Conservation (phyloP, 2,329 filamentous ascomycete species). For the Blastomyces silverae region DNA sequence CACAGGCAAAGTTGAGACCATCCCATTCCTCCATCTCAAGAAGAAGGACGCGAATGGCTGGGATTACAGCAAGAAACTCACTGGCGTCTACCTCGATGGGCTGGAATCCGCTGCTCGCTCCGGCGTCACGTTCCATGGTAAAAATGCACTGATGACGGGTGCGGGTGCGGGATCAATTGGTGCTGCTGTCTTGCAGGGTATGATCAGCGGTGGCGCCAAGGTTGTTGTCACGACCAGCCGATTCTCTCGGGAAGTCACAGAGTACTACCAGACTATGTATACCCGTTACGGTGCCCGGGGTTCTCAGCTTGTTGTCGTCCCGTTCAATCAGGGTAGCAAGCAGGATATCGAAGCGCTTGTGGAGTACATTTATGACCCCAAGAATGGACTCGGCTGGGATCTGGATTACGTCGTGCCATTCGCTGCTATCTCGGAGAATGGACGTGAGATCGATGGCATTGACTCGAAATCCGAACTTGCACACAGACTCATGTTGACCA, state of each 20-base stretch:
- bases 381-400: constrained; percentile 97
- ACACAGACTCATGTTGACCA: constrained; percentile 98
- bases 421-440: constrained; percentile 94
- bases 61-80: constrained; percentile 99
- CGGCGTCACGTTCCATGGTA: constrained; percentile 87
- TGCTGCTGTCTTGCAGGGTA: constrained; percentile 88
- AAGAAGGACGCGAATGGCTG: constrained; percentile 92
- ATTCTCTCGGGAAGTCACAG: constrained; percentile 93
- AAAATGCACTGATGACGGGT: constrained; percentile 96
- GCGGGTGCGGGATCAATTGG: constrained; percentile 96
- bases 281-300: constrained; percentile 86
- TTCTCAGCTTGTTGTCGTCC: constrained; percentile 94
- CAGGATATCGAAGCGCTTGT: constrained; percentile 92
- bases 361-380: constrained; percentile 92
- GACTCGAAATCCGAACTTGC: constrained; percentile 97
- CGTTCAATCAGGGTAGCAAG: constrained; percentile 98
- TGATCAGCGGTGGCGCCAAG: constrained; percentile 94
- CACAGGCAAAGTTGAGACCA: constrained; percentile 83
- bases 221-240: constrained; percentile 94
- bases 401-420: constrained; percentile 94
- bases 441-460: constrained; percentile 91
- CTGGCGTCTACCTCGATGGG: constrained; percentile 83
- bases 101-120: constrained; percentile 79
- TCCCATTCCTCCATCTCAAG: constrained; percentile 96
- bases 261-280: constrained; percentile 99